Evolutionary conservation across 345 rosid genomes (phyloP), one percentile per base, ranked within the genome.

Genomic region (Balakata baccata): DNA sequence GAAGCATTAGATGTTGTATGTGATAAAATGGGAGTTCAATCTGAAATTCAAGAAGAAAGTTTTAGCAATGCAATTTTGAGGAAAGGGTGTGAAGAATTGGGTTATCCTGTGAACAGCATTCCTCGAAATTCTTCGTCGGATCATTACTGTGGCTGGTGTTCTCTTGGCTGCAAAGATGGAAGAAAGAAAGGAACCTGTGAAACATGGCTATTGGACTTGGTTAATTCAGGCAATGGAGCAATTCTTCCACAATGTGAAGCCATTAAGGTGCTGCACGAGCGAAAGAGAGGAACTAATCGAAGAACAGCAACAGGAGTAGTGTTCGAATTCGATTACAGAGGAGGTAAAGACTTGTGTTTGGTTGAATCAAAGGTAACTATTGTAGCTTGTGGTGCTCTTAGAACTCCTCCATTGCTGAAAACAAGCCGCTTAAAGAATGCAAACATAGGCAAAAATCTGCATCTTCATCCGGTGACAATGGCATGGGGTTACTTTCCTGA

Each of bases 141-240:
- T 78, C 98, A 91, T 81, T 84, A 89, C 56, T 91, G 98, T 62
- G 97, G 98, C 29, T 88, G 87, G 86, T 93, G 98, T 72, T 81
- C 87, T 80, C 50, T 91, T 67, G 98, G 98, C 43, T 93, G 97
- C 87, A 91, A 83, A 74, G 88, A 89, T 77, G 98, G 98, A 53
- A 84, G 61, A 38, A 93, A 93, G 75, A 85, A 88, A 72, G 93
- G 91, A 16, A 88, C 88, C 0, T 65, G 86, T 0, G 97, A 91
- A 82, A 93, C 98, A n/a, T 93, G 98, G 98, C 86, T 93, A 45
- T 82, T 86, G 59, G 98, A 93, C 66, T 60, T 87, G 79, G 92
- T 91, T 51, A 71, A 85, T 66, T 91, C 94, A 0, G 92, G 91
- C 10, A 89, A 88, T 17, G 89, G 92, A 14, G 86, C 76, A 56